A percentile compares a stretch with the other conserved stretches of the same genome.
Conservation (phyloP, 306 rosid species). For the Malus fusca region DNA sequence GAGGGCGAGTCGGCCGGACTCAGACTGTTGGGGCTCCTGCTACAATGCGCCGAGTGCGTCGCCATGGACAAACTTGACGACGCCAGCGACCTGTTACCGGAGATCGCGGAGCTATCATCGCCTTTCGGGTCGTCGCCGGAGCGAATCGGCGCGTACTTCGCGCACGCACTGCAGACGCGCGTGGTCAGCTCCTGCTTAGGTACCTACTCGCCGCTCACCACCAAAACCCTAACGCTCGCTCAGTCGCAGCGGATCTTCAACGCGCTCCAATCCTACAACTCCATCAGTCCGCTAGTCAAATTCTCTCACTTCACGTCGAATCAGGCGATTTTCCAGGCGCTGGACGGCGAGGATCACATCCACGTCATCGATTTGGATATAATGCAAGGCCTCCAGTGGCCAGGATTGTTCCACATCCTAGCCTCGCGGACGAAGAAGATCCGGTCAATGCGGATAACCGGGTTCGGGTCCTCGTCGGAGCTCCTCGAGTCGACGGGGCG, state of each 20-base stretch:
- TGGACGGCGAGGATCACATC: conserved; percentile 87
- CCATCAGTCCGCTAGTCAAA: conserved; percentile 72
- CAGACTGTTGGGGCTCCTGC: conserved; percentile 62
- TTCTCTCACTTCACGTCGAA: conserved; percentile 98
- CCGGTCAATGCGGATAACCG: conserved; percentile 82
- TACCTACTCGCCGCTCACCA: conserved; percentile 47
- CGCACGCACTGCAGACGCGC: conserved; percentile 85
- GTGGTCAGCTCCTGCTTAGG: conserved; percentile 80
- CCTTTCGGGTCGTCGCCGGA: conserved; percentile 89
- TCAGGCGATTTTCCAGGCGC: conserved; percentile 86
- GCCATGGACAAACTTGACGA: conserved; percentile 68
- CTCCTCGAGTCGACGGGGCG: conserved; percentile 76
- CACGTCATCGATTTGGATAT: conserved; percentile 92
- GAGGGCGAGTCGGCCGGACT: conserved; percentile 60
- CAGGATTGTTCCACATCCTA: conserved; percentile 92
- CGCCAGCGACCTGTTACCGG: conserved; percentile 78
- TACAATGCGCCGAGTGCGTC: conserved; percentile 93
- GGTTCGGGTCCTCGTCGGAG: conserved; percentile 86
- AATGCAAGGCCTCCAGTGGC: conserved; percentile 99
- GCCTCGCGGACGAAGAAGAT: conserved; percentile 74
- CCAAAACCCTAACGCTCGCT: conserved; percentile 40
- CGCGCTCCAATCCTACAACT: conserved; percentile 85
- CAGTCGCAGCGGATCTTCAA: conserved; percentile 73
- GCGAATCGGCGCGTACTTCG: conserved; percentile 84
- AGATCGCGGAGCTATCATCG: conserved; percentile 74